Evolutionary conservation across 371 early-diverging fungal species (phyloP).

Genomic region (Syncephalis fuscata): DNA sequence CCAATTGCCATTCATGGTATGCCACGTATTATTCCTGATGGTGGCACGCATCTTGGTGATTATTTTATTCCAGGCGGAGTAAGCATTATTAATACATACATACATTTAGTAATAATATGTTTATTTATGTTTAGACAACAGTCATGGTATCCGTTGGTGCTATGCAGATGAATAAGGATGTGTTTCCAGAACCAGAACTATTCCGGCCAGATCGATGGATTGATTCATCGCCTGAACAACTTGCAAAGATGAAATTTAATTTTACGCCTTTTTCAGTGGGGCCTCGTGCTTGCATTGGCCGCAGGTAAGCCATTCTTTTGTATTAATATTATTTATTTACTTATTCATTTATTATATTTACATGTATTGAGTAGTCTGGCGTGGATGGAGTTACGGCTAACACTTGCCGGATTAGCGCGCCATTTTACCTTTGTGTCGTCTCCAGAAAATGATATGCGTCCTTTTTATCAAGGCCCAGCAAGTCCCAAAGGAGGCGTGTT

Average conservation of each 20-base stretch:
- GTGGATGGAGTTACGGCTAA: too few relatives aligned
- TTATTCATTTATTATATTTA: too few relatives aligned
- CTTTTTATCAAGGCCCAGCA: too few relatives aligned
- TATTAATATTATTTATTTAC: too few relatives aligned
- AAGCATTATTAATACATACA: background rate
- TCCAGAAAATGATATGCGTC: too few relatives aligned
- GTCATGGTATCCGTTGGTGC: background rate
- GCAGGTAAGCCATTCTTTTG: too few relatives aligned
- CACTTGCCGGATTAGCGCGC: too few relatives aligned
- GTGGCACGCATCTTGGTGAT: conserved; percentile 8
- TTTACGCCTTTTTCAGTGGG: conserved; percentile 1
- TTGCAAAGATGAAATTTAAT: background rate
- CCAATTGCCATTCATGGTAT: conserved; percentile 10
- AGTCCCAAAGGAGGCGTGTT: too few relatives aligned
- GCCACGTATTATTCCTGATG: conserved; percentile 10
- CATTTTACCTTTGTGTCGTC: too few relatives aligned
- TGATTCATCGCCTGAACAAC: background rate
- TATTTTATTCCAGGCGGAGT: conserved; percentile 8
- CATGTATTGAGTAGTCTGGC: too few relatives aligned
- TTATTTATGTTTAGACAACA: background rate
- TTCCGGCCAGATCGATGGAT: background rate
- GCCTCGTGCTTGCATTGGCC: conserved; percentile 2
- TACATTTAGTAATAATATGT: too few relatives aligned
- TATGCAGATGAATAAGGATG: background rate
- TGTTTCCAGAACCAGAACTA: background rate